Percentiles rank a stretch among this genome's conserved stretches.
Conservation (phyloP, 805 yeast genomes). For the Metschnikowia santaceciliae region DNA sequence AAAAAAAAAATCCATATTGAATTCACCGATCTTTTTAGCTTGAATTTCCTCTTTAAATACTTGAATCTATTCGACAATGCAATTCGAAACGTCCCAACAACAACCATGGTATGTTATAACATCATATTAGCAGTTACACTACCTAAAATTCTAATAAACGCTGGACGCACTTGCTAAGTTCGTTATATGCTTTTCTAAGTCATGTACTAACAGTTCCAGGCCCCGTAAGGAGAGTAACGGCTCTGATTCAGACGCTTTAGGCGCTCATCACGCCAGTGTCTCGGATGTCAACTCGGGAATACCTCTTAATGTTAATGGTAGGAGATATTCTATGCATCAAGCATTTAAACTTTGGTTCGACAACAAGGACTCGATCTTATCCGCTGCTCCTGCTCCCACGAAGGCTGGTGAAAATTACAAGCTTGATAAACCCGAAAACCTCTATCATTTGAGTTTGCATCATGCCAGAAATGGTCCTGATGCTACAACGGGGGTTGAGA, state of each 20-base stretch:
- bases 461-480: slow-evolving; percentile 6
- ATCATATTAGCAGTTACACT: background rate
- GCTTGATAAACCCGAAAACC: slow-evolving; percentile 27
- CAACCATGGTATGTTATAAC: slow-evolving; percentile 14
- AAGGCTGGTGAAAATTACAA: slow-evolving; percentile 28
- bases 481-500: background rate
- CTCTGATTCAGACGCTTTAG: slow-evolving; percentile 2
- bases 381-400: slow-evolving; percentile 6
- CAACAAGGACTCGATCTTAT: slow-evolving; percentile 24
- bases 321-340: slow-evolving; percentile 47
- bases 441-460: slow-evolving; percentile 36
- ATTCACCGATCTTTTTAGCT: background rate
- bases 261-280: background rate
- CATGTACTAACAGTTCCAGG: slow-evolving; percentile 12
- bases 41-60: background rate
- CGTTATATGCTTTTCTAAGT: background rate
- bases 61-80: slow-evolving; percentile 3
- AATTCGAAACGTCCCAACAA: slow-evolving; percentile 13
- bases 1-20: background rate
- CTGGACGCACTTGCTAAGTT: background rate
- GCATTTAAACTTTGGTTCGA: slow-evolving; percentile 50
- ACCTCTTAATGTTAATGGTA: slow-evolving; percentile 39
- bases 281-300: slow-evolving; percentile 16
- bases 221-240: slow-evolving; percentile 15
- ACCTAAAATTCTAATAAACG: background rate